Base-by-base conservation (phyloP, 2,329 filamentous ascomycete species). In the Nigrospora oryzae region DNA sequence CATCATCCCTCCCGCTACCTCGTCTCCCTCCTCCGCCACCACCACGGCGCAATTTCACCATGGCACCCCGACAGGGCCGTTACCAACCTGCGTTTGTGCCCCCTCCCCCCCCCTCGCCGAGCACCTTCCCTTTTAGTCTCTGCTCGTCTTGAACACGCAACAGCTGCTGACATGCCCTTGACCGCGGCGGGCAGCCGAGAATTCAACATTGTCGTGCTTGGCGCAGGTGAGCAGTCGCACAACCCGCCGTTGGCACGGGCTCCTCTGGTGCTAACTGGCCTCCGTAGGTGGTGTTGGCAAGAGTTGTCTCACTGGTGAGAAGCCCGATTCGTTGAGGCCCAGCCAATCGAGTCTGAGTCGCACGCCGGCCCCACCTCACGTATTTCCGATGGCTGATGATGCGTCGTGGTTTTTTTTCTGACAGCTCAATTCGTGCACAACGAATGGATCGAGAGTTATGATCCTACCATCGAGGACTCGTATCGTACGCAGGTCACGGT, bases 341-440 rank as follows among this genome's bases (percentile, higher is more conserved):
- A 34, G 31, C 16, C 32, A 33, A 19, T 35, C 33, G 32, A 31
- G 32, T 42, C 31, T 36, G 40, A 42, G 40, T 42, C 32, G 40
- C 40, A 28, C 33, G 31, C 28, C 51, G 32, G 42, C 46, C 41
- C 32, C 19, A 40, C 17, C 42, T 45, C 28, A 33, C 43, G 49
- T 36, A 43, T 57, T 61, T 43, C 62, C 50, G 16, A 38, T 42
- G 43, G 31, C 36, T 37, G 31, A 38, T 14, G 35, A 34, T 35
- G 35, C 50, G 47, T 49, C 52, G 51, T 46, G 52, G 39, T 37
- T 37, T 48, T 13, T 13, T 52, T 52, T 53, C 47, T 55, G 52
- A 58, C 58, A 89, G 89, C 89, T 58, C 89, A 95, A 73, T 95
- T 94, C 59, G 89, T 95, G 43, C 88, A 93, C 65, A 90, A 93